A percentile compares a stretch with the other conserved stretches of the same genome.
Evolutionary conservation across 345 rosid species (phyloP).

Genomic region (Xanthoceras sorbifolium): DNA sequence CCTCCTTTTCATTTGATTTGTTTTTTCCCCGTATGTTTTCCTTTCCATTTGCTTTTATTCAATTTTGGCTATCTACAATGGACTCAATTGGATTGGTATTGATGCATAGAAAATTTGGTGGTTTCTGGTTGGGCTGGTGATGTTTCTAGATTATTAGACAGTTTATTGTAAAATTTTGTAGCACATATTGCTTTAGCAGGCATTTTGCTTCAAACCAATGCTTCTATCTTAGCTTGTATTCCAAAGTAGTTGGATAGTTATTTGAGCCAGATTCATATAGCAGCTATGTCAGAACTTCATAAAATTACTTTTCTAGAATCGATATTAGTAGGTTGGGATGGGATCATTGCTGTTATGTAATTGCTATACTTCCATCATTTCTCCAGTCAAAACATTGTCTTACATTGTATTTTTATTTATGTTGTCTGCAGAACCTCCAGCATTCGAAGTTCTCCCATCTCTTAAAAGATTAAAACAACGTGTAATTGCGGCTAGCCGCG

Average conservation of each 20-base stretch:
- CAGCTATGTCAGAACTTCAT: not conserved
- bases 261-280: not conserved
- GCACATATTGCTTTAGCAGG: not conserved
- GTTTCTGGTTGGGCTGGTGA: constrained; percentile 9
- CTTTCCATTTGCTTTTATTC: not conserved
- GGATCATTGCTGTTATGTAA: constrained; percentile 1
- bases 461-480: constrained; percentile 84
- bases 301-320: not conserved
- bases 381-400: not conserved
- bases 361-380: not conserved
- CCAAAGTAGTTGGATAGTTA: not conserved
- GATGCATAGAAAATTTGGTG: constrained; percentile 4
- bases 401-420: constrained; percentile 19
- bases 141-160: not conserved
- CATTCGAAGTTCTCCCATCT: constrained; percentile 88
- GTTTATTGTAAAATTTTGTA: not conserved
- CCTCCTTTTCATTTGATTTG: no score
- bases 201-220: constrained; percentile 9
- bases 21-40: not conserved
- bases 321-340: not conserved
- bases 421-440: constrained; percentile 74
- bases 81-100: not conserved
- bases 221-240: not conserved
- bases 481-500: constrained; percentile 74
- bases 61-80: not conserved